Evolutionary conservation across 2,329 filamentous ascomycete species (phyloP).

Genomic region (Lasiodiplodia gonubiensis): DNA sequence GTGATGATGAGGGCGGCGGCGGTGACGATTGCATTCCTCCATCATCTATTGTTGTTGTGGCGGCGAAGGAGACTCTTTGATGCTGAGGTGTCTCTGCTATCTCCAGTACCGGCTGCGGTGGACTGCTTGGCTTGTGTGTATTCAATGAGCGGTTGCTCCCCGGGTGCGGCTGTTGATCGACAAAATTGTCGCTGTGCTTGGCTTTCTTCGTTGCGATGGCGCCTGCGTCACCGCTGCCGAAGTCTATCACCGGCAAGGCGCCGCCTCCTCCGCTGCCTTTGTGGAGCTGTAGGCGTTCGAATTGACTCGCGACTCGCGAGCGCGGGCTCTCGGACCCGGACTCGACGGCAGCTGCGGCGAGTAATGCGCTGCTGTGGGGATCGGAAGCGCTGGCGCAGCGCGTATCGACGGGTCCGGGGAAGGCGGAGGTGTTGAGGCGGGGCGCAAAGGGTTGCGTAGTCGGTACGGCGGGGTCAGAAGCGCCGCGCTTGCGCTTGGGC

Average conservation of each 20-base stretch:
- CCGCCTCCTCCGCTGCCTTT: background rate
- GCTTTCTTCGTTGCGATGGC: conserved; percentile 22
- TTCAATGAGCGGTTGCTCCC: background rate
- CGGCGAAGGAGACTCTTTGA: background rate
- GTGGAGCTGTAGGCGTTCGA: conserved; percentile 21
- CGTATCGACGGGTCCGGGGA: conserved; percentile 22
- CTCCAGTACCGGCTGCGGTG: conserved; percentile 23
- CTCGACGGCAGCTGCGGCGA: background rate
- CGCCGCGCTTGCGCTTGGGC: conserved; percentile 29
- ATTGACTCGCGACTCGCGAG: conserved; percentile 21
- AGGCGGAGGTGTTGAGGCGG: conserved; percentile 28
- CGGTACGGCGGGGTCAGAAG: conserved; percentile 27
- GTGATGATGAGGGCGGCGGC: conserved; percentile 27
- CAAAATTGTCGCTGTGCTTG: conserved; percentile 6
- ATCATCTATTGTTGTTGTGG: background rate
- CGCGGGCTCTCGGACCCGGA: conserved; percentile 26
- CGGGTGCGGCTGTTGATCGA: background rate
- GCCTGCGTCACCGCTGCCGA: conserved; percentile 9
- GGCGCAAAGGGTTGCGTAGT: conserved; percentile 26
- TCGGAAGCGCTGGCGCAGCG: conserved; percentile 17
- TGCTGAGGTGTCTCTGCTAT: conserved; percentile 26
- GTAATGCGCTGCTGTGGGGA: conserved; percentile 12
- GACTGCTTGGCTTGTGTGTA: background rate
- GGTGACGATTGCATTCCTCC: background rate
- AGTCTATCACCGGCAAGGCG: conserved; percentile 22